Percentiles rank a stretch among this genome's conserved stretches.
These are phyloP conservation scores for Beauveria scarabaeidicola DNA, from an alignment of 2,329 filamentous ascomycete species.

Conservation along the genomic window DNA sequence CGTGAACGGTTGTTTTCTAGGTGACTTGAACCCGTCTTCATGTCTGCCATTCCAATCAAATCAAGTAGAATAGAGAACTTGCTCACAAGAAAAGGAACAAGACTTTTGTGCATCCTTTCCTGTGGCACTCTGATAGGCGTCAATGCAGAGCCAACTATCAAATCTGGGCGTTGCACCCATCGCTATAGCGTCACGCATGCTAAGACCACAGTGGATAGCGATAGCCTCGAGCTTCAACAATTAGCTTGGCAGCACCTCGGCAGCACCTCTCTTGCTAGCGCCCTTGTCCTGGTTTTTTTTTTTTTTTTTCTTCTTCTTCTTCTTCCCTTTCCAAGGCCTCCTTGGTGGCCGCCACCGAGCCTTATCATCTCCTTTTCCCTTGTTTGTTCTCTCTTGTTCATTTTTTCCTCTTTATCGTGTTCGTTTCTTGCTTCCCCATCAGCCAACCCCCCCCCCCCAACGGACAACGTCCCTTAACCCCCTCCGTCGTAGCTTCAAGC, in stretches of 20 bases:
- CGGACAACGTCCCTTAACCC: too few species aligned
- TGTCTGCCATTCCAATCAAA: too few species aligned
- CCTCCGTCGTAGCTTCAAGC: background rate
- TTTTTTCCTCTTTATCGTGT: background rate
- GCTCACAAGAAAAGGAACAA: background rate
- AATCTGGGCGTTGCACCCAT: background rate
- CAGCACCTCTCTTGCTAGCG: background rate
- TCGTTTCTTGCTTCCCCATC: background rate
- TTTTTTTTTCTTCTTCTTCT: too few species aligned
- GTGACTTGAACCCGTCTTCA: too few species aligned
- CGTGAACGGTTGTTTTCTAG: background rate
- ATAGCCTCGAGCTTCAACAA: constrained; percentile 2
- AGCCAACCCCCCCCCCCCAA: too few species aligned
- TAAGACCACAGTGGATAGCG: constrained; percentile 3
- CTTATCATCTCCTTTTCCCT: background rate
- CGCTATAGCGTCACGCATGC: background rate
- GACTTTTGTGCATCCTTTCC: too few species aligned
- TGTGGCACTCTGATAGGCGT: too few species aligned
- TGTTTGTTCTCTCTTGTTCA: background rate
- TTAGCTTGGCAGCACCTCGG: constrained; percentile 1
- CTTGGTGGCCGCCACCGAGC: background rate
- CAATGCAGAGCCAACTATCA: background rate
- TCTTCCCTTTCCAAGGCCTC: background rate
- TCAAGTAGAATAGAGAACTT: too few species aligned
- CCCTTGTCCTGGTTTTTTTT: background rate